Evolutionary conservation across 1,284 basidiomycete genomes (phyloP).

Genomic region (Naganishia liquefaciens): DNA sequence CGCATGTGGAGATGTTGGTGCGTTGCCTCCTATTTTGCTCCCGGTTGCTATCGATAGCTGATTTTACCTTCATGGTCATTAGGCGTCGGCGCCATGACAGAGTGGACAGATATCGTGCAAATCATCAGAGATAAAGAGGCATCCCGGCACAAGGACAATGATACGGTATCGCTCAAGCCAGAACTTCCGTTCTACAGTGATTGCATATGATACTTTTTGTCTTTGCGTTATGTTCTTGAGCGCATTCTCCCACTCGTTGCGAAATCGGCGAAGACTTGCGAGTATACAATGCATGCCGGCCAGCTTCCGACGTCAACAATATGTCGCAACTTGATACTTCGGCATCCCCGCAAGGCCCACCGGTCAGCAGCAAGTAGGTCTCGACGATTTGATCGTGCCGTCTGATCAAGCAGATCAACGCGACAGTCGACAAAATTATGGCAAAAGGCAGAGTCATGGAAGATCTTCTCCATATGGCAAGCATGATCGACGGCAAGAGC

Average conservation of each 20-base stretch:
- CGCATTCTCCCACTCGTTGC: neutral
- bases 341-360: too few species aligned
- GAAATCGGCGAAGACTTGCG: too few species aligned
- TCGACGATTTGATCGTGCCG: too few species aligned
- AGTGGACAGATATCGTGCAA: slow-evolving; percentile 65
- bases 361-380: too few species aligned
- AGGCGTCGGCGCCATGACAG: slow-evolving; percentile 90
- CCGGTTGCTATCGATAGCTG: neutral
- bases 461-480: too few species aligned
- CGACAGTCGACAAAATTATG: too few species aligned
- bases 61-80: neutral
- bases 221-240: neutral
- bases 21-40: slow-evolving; percentile 40
- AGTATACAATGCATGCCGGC: too few species aligned
- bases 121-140: slow-evolving; percentile 40
- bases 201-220: neutral
- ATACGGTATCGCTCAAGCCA: neutral
- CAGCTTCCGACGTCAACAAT: too few species aligned
- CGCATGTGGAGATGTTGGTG: slow-evolving; percentile 90
- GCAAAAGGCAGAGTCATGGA: too few species aligned
- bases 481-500: too few species aligned
- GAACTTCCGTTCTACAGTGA: slow-evolving; percentile 17
- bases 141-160: neutral
- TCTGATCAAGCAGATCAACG: too few species aligned
- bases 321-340: too few species aligned